Evolutionary conservation across 2,329 filamentous ascomycete species (phyloP).

Genomic region (Sclerotinia spermophila): DNA sequence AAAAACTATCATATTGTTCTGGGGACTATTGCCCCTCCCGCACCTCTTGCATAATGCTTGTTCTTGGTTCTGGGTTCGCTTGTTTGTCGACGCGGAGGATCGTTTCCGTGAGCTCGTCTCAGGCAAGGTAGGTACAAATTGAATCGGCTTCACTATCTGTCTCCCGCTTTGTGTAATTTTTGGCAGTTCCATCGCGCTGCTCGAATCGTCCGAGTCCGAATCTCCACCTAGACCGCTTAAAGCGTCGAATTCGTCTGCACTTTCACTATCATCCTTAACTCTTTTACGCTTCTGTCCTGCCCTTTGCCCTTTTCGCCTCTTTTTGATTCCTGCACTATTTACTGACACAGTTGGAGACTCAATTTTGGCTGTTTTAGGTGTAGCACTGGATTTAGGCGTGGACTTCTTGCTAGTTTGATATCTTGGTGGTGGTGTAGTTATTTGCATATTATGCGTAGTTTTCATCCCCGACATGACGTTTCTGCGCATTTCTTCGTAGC

Average conservation of each 20-base stretch:
- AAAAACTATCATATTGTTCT: conserved; percentile 78
- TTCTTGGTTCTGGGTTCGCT: conserved; percentile 53
- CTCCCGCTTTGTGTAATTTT: conserved; percentile 74
- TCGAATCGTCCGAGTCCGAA: conserved; percentile 38
- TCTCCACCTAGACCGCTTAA: conserved; percentile 38
- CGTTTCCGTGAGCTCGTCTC: conserved; percentile 41
- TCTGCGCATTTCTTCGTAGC: conserved; percentile 38
- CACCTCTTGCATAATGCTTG: conserved; percentile 68
- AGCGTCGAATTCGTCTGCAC: conserved; percentile 33
- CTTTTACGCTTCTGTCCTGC: conserved; percentile 35
- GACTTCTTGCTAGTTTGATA: conserved; percentile 22
- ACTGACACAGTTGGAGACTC: conserved; percentile 26
- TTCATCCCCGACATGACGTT: conserved; percentile 38
- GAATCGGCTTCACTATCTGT: conserved; percentile 62
- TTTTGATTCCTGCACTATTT: conserved; percentile 24
- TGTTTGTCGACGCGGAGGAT: conserved; percentile 40
- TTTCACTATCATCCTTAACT: conserved; percentile 31
- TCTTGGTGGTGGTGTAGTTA: conserved; percentile 29
- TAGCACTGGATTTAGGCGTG: conserved; percentile 20
- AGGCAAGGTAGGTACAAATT: conserved; percentile 57
- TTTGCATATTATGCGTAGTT: conserved; percentile 37
- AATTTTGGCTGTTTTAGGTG: conserved; percentile 24
- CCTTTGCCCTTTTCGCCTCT: conserved; percentile 27
- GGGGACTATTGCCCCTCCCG: conserved; percentile 65
- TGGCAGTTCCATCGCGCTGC: conserved; percentile 48